Conservation (phyloP, 345 rosid genomes). For the Hevea brasiliensis region DNA sequence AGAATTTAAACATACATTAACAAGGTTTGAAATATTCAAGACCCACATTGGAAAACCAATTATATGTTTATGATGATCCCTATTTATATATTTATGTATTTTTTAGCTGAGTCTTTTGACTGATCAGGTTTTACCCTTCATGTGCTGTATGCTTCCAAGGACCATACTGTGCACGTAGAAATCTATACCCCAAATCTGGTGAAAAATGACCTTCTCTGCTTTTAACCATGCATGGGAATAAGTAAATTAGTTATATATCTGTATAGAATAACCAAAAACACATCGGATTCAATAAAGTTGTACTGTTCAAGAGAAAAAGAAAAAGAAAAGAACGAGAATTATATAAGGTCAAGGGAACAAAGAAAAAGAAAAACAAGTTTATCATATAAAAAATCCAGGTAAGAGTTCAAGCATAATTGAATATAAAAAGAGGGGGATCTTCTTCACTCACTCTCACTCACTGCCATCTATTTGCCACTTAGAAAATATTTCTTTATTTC, state of each 20-base stretch:
- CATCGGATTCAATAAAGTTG: constrained; percentile 42
- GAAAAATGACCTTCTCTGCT: constrained; percentile 31
- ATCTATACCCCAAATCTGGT: constrained; percentile 40
- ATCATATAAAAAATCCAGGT: constrained; percentile 25
- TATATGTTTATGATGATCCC: too few relatives aligned
- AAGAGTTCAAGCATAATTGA: constrained; percentile 24
- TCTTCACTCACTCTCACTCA: constrained; percentile 30
- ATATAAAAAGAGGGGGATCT: constrained; percentile 9
- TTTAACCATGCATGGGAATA: constrained; percentile 45
- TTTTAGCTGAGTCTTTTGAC: constrained; percentile 12
- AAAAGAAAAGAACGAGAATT: background rate
- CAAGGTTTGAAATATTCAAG: background rate
- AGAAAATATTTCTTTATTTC: constrained; percentile 25
- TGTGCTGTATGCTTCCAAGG: constrained; percentile 22
- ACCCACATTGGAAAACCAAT: constrained; percentile 20
- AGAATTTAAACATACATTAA: too few relatives aligned
- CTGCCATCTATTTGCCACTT: constrained; percentile 50
- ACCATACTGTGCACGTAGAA: constrained; percentile 9
- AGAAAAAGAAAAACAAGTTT: background rate
- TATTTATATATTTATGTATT: background rate
- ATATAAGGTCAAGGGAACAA: constrained; percentile 13
- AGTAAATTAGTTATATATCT: constrained; percentile 13
- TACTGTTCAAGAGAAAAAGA: background rate
- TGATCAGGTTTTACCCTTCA: constrained; percentile 8
- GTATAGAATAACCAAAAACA: constrained; percentile 19